phyloP scores from a whole-genome alignment of 176 grass and related monocot genomes.

The Metroxylon sagu region DNA sequence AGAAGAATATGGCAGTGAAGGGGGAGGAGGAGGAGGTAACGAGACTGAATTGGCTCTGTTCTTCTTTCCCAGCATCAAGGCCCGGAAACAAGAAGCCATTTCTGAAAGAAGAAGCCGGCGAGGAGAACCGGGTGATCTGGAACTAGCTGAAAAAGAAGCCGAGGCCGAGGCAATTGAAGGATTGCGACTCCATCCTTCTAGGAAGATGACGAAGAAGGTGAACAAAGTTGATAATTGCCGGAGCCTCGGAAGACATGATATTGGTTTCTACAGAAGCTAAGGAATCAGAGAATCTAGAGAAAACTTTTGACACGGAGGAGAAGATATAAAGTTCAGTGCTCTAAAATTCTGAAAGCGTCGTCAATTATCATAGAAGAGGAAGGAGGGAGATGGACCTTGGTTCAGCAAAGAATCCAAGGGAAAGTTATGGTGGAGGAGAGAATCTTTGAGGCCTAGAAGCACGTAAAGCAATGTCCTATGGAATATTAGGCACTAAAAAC shows the following conservation, averaged over 20 bases:
- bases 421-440: too few species aligned
- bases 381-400: too few species aligned
- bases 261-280: background rate
- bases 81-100: slow-evolving; percentile 62
- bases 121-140: background rate
- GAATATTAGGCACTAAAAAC: too few species aligned
- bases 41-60: slow-evolving; percentile 11
- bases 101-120: background rate
- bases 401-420: too few species aligned
- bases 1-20: slow-evolving; percentile 21
- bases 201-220: slow-evolving; percentile 5
- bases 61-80: slow-evolving; percentile 28
- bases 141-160: slow-evolving; percentile 8
- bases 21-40: slow-evolving; percentile 3
- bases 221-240: background rate
- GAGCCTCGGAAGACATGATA: background rate
- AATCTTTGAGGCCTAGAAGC: too few species aligned
- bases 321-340: too few species aligned
- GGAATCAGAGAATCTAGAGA: too few species aligned
- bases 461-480: too few species aligned
- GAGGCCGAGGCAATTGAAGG: background rate
- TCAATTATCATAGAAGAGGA: too few species aligned
- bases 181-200: background rate
- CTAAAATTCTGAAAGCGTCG: too few species aligned
- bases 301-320: too few species aligned